Conservation (phyloP, 1,139 yeast species). For the Magnusiomyces clavatus region DNA sequence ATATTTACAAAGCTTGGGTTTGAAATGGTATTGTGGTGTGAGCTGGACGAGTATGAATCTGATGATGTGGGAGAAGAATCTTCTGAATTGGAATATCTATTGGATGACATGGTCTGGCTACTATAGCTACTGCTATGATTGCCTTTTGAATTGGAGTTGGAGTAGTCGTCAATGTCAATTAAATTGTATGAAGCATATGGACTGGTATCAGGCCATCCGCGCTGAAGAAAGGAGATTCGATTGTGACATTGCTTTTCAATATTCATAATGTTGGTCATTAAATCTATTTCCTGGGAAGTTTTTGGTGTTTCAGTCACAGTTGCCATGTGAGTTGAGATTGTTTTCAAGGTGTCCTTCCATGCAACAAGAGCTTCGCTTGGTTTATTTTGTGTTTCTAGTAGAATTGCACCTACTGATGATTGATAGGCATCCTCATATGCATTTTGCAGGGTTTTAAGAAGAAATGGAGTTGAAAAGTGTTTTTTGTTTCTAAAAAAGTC, state of each 20-base stretch:
- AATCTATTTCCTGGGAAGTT: conserved; percentile 27
- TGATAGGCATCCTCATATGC: conserved; percentile 34
- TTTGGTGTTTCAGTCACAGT: conserved; percentile 25
- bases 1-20: background rate
- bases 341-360: conserved; percentile 29
- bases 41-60: background rate
- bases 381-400: conserved; percentile 30
- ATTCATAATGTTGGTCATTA: conserved; percentile 30
- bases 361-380: conserved; percentile 26
- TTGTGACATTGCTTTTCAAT: conserved; percentile 34
- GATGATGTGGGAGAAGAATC: background rate
- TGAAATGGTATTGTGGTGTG: background rate
- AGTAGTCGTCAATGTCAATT: background rate
- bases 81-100: background rate
- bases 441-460: conserved; percentile 22
- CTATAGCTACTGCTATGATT: background rate
- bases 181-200: conserved; percentile 11
- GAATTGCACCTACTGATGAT: conserved; percentile 31
- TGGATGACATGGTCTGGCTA: background rate
- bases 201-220: conserved; percentile 13
- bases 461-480: background rate
- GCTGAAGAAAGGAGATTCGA: conserved; percentile 26
- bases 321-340: conserved; percentile 26
- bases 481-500: conserved; percentile 12
- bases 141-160: background rate